These are phyloP conservation scores for Bifiguratus adelaidae DNA, from an alignment of 192 early-diverging fungal genomes.

Conservation along the genomic window DNA sequence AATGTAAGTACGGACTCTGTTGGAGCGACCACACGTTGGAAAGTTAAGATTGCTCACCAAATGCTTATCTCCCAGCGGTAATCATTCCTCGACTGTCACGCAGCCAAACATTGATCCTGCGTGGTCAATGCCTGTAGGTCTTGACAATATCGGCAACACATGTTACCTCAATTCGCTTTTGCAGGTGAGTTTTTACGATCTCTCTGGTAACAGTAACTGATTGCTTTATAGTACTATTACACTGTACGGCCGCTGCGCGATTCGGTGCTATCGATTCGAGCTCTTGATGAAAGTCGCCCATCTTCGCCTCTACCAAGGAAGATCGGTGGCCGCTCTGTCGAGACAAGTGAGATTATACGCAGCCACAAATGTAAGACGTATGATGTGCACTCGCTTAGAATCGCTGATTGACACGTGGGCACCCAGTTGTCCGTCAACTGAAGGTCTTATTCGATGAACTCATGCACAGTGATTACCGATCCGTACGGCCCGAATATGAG, in stretches of 20 bases:
- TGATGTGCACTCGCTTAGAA: neutral
- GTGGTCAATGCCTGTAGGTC: constrained; percentile 60
- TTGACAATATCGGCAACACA: constrained; percentile 78
- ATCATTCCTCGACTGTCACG: no score
- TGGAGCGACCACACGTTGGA: no score
- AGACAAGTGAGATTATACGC: constrained; percentile 22
- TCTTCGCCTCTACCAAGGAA: constrained; percentile 25
- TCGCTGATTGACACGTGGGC: neutral
- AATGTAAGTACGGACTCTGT: no score
- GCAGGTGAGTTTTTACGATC: constrained; percentile 19
- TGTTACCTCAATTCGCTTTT: constrained; percentile 85
- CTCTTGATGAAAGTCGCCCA: no score
- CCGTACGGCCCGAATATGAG: constrained; percentile 42
- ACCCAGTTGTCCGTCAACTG: constrained; percentile 36
- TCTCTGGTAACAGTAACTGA: neutral
- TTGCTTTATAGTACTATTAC: constrained; percentile 44
- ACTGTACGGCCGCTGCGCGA: constrained; percentile 50
- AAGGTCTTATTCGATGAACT: constrained; percentile 38
- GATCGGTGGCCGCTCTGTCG: constrained; percentile 32
- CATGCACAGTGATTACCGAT: constrained; percentile 18
- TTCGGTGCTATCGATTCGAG: constrained; percentile 45
- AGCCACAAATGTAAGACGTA: constrained; percentile 35
- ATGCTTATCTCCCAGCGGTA: no score
- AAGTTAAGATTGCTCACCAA: no score
- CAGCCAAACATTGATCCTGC: no score